phyloP scores from a whole-genome alignment of 768 basidiomycete species.

The Candolleomyces efflorescens region DNA sequence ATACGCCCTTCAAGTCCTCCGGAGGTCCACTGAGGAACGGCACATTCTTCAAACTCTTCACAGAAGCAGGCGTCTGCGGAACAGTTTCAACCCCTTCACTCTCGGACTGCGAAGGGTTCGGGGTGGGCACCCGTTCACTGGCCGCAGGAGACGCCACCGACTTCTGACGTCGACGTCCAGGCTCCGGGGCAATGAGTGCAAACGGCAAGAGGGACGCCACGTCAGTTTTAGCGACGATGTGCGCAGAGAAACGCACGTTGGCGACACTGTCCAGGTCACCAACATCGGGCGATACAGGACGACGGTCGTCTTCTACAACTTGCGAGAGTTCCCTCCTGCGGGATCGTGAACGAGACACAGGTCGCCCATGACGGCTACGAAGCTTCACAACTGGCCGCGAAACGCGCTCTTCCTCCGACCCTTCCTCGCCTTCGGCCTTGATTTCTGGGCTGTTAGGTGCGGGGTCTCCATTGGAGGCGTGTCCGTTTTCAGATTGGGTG shows the following conservation, averaged over 20 bases:
- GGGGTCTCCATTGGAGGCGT: neutral
- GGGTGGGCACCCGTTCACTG: constrained; percentile 23
- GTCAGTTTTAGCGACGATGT: constrained; percentile 57
- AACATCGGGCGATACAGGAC: constrained; percentile 53
- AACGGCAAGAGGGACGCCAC: constrained; percentile 65
- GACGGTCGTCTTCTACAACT: constrained; percentile 53
- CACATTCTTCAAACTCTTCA: constrained; percentile 30
- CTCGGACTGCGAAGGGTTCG: constrained; percentile 22
- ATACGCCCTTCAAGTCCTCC: constrained; percentile 68
- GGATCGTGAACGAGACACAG: constrained; percentile 65
- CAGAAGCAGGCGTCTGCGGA: constrained; percentile 34
- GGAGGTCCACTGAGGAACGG: constrained; percentile 53
- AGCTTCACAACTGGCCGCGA: constrained; percentile 79
- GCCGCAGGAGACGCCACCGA: constrained; percentile 25
- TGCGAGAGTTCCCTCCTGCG: constrained; percentile 58
- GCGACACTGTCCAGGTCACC: constrained; percentile 67
- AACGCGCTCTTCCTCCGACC: constrained; percentile 47
- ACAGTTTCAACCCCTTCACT: constrained; percentile 16
- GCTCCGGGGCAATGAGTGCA: constrained; percentile 74
- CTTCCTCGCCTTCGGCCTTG: constrained; percentile 31
- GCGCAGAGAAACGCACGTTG: constrained; percentile 73
- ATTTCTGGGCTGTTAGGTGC: neutral
- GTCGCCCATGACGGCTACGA: constrained; percentile 44
- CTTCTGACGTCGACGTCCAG: constrained; percentile 32
- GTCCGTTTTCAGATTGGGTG: too few relatives aligned